These are phyloP conservation scores for Aegle marmelos DNA, from an alignment of 345 rosid species.

Conservation along the genomic window DNA sequence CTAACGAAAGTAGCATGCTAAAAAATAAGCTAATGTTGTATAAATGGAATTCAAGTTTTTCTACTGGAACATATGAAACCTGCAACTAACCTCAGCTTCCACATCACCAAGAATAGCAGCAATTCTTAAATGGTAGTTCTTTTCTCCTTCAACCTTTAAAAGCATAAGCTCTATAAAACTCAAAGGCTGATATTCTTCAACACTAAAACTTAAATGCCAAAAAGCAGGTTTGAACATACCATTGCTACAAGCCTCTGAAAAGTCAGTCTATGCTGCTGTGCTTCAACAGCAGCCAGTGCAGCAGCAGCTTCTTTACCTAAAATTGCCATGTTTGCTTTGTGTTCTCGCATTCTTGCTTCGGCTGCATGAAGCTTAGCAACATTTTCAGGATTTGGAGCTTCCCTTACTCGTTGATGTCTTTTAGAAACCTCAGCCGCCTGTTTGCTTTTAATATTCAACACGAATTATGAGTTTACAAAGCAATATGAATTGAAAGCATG, in stretches of 20 bases:
- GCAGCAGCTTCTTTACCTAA: conserved; percentile 97
- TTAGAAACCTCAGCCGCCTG: conserved; percentile 81
- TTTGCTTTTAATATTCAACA: conserved; percentile 32
- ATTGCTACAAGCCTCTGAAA: conserved; percentile 91
- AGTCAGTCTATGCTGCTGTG: conserved; percentile 88
- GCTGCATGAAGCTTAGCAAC: conserved; percentile 87
- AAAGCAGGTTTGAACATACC: conserved; percentile 37
- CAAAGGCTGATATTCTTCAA: conserved; percentile 11
- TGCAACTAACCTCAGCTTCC: conserved; percentile 91
- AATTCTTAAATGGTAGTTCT: conserved; percentile 73
- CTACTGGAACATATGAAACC: background rate
- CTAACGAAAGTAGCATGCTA: conserved; percentile 34
- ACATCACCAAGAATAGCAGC: conserved; percentile 91
- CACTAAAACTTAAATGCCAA: background rate
- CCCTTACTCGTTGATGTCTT: conserved; percentile 78
- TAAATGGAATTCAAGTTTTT: conserved; percentile 4
- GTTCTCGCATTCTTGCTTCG: conserved; percentile 79
- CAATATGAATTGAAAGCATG: conserved; percentile 14
- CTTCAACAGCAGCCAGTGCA: conserved; percentile 93
- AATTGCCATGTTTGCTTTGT: conserved; percentile 89
- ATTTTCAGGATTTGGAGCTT: conserved; percentile 85
- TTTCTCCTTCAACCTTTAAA: conserved; percentile 91
- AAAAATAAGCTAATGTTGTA: conserved; percentile 9
- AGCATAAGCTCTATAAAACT: conserved; percentile 8
- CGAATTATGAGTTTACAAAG: conserved; percentile 22